Evolutionary conservation across 2,329 filamentous ascomycete species (phyloP).

Genomic region (Arthrinium phaeospermum): DNA sequence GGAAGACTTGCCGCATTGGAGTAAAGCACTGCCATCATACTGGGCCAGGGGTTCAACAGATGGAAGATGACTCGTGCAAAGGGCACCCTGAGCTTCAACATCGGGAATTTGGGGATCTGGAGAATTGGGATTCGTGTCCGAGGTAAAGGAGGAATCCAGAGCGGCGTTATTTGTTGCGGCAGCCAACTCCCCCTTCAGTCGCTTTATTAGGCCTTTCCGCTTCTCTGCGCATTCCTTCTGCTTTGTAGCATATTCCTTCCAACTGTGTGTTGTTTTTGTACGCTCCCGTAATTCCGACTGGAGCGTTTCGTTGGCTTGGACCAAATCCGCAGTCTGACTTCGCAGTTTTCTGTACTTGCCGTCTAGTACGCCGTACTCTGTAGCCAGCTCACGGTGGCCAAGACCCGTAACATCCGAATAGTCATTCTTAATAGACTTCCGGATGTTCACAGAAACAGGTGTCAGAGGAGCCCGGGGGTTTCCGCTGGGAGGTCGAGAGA

Average conservation of each 20-base stretch:
- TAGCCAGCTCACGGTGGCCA: constrained; percentile 30
- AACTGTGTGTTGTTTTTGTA: constrained; percentile 49
- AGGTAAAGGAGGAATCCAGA: constrained; percentile 31
- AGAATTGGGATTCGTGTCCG: constrained; percentile 25
- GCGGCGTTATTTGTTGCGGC: constrained; percentile 22
- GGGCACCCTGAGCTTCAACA: background rate
- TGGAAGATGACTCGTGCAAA: background rate
- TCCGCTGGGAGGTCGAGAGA: constrained; percentile 26
- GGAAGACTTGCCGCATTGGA: background rate
- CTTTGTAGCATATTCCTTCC: constrained; percentile 51
- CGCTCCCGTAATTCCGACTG: constrained; percentile 48
- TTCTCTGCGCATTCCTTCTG: constrained; percentile 42
- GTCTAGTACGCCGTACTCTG: constrained; percentile 45
- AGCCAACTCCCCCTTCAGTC: constrained; percentile 46
- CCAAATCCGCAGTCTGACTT: constrained; percentile 31
- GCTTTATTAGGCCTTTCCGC: constrained; percentile 45
- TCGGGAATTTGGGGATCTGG: background rate
- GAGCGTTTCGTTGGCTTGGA: constrained; percentile 33
- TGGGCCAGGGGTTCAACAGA: background rate
- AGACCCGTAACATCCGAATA: constrained; percentile 28
- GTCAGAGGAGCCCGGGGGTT: constrained; percentile 30
- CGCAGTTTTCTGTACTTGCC: constrained; percentile 48
- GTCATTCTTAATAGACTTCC: constrained; percentile 25
- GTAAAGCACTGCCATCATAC: background rate
- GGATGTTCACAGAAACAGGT: constrained; percentile 32